phyloP scores from a whole-genome alignment of 495 filamentous ascomycete genomes.

The Penicillium pancosmium region DNA sequence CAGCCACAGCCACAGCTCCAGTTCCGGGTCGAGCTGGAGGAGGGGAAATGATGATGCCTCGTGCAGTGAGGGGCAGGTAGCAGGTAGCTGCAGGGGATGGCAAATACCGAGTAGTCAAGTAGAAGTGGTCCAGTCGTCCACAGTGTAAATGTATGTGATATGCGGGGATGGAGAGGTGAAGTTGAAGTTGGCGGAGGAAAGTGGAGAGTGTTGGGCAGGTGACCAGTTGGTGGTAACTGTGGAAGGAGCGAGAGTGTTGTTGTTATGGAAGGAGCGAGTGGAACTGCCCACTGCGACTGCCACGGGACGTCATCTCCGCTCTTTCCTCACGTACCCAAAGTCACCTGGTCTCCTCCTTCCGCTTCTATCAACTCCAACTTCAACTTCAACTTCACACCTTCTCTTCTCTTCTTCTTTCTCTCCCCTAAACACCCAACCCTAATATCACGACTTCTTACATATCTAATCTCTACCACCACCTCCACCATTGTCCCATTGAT shows the following conservation, averaged over 20 bases:
- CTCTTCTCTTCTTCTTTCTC: background rate
- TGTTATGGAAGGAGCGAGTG: background rate
- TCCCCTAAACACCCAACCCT: background rate
- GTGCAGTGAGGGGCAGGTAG: too few relatives aligned
- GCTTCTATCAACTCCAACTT: too few relatives aligned
- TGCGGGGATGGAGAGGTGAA: background rate
- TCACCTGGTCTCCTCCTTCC: too few relatives aligned
- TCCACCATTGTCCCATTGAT: too few relatives aligned
- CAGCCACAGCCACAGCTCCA: too few relatives aligned
- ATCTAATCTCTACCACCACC: background rate
- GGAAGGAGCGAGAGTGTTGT: background rate
- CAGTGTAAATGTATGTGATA: too few relatives aligned
- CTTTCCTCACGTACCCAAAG: slow-evolving; percentile 1
- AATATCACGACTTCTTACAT: background rate
- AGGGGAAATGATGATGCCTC: too few relatives aligned
- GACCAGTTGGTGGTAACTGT: too few relatives aligned
- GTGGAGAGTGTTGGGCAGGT: background rate
- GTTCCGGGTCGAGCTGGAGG: too few relatives aligned
- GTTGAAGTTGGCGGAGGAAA: background rate
- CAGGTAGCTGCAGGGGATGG: too few relatives aligned
- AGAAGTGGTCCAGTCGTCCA: too few relatives aligned
- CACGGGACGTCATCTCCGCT: background rate
- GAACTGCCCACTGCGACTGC: background rate
- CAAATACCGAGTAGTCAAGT: too few relatives aligned
- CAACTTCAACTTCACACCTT: background rate